phyloP scores from a whole-genome alignment of 2,329 filamentous ascomycete genomes.

The Knufia fluminis region DNA sequence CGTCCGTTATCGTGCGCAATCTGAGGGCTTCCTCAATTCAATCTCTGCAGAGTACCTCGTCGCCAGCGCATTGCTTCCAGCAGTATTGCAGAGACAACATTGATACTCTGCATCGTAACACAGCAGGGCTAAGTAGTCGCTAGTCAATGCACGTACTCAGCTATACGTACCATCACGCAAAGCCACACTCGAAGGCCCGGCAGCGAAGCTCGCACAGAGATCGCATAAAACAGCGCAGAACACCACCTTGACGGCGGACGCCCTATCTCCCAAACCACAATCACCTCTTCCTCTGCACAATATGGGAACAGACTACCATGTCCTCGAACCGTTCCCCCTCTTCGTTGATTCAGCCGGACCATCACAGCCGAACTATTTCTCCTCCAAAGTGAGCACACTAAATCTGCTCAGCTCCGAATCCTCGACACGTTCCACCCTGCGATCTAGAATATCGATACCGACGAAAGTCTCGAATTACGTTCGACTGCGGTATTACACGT shows the following conservation, averaged over 20 bases:
- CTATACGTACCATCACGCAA: too few relatives aligned
- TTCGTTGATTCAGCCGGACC: constrained; percentile 21
- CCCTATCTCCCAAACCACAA: background rate
- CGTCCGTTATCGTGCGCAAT: too few relatives aligned
- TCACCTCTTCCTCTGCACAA: background rate
- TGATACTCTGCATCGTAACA: too few relatives aligned
- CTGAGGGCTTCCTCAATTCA: background rate
- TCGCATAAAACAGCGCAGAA: too few relatives aligned
- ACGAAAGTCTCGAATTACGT: constrained; percentile 32
- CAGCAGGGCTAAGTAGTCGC: too few relatives aligned
- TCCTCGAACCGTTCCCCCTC: constrained; percentile 22
- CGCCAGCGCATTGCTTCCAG: background rate
- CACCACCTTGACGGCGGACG: background rate
- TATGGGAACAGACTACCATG: constrained; percentile 12
- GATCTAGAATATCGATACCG: constrained; percentile 13
- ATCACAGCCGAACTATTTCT: constrained; percentile 21
- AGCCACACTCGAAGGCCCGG: too few relatives aligned
- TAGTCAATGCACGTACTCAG: too few relatives aligned
- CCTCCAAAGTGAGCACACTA: constrained; percentile 20
- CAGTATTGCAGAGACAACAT: background rate
- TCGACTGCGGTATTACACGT: constrained; percentile 90
- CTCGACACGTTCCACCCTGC: constrained; percentile 2
- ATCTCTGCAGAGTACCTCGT: background rate
- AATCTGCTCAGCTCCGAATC: constrained; percentile 16
- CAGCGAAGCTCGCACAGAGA: too few relatives aligned